A percentile compares a stretch with the other conserved stretches of the same genome.
Evolutionary conservation across 2,329 filamentous ascomycete genomes (phyloP).

Genomic region (Taxawa tesnikishii): DNA sequence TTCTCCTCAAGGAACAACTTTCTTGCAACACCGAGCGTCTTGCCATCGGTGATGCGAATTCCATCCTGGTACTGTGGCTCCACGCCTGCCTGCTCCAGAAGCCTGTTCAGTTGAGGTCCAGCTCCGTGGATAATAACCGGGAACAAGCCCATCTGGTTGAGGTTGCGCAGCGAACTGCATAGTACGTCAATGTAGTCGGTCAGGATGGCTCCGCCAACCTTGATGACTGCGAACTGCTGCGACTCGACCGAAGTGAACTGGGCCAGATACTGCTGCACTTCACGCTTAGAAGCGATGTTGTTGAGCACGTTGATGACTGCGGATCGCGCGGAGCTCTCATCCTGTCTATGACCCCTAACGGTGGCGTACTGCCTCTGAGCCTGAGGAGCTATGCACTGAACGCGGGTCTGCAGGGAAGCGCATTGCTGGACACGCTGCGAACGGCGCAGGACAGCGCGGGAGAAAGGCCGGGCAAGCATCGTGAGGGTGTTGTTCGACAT

Average conservation of each 20-base stretch:
- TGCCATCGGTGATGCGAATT: conserved; percentile 88
- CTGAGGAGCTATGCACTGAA: not conserved
- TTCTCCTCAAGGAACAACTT: conserved; percentile 95
- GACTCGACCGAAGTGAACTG: conserved; percentile 95
- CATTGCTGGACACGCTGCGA: conserved; percentile 2
- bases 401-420: conserved; percentile 1
- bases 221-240: conserved; percentile 96
- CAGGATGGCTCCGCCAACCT: conserved; percentile 92
- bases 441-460: conserved; percentile 5
- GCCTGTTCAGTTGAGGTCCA: conserved; percentile 86
- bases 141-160: conserved; percentile 89
- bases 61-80: conserved; percentile 95
- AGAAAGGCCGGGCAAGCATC: conserved; percentile 6
- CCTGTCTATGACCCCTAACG: conserved; percentile 19
- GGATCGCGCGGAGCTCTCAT: conserved; percentile 54
- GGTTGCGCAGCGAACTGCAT: conserved; percentile 76
- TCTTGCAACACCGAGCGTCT: conserved; percentile 81
- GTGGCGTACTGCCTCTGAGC: conserved; percentile 10
- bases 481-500: conserved; percentile 1
- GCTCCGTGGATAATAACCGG: conserved; percentile 93
- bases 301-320: conserved; percentile 84
- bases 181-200: conserved; percentile 89
- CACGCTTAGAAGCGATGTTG: conserved; percentile 90
- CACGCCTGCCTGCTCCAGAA: conserved; percentile 79
- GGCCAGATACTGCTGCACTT: conserved; percentile 94